Evolutionary conservation across 2,329 filamentous ascomycete genomes (phyloP).

Genomic region (Myotisia sp.): DNA sequence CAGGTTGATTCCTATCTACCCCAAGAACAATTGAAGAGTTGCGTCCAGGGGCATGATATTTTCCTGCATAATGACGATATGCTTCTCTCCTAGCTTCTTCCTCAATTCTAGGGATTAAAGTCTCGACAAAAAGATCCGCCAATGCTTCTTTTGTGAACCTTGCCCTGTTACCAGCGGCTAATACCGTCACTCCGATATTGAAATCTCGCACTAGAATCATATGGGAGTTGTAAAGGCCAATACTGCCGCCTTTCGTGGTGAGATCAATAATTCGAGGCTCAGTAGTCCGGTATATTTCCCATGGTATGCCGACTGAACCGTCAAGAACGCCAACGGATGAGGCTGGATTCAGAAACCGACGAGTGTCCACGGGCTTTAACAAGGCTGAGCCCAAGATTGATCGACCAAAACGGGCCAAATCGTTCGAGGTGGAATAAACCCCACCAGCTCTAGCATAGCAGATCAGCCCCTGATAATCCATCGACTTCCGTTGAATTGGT

Average conservation of each 20-base stretch:
- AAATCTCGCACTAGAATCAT: conserved; percentile 24
- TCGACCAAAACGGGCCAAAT: conserved; percentile 25
- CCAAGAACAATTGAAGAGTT: conserved; percentile 9
- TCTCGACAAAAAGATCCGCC: conserved; percentile 18
- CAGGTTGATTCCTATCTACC: conserved; percentile 10
- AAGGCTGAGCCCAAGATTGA: conserved; percentile 28
- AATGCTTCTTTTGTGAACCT: conserved; percentile 14
- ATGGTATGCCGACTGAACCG: conserved; percentile 25
- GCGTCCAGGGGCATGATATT: conserved; percentile 10
- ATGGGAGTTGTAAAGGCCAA: conserved; percentile 22
- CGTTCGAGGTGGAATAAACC: conserved; percentile 21
- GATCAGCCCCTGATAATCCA: no score
- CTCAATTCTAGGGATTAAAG: conserved; percentile 17
- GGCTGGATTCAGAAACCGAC: conserved; percentile 30
- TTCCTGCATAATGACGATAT: conserved; percentile 16
- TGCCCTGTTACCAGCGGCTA: conserved; percentile 15
- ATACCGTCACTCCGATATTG: conserved; percentile 24
- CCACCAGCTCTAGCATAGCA: no score
- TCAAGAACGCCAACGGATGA: conserved; percentile 23
- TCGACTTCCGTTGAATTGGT: no score
- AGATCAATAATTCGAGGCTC: conserved; percentile 20
- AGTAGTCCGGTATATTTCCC: conserved; percentile 25
- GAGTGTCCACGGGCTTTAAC: conserved; percentile 21
- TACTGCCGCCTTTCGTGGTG: conserved; percentile 23
- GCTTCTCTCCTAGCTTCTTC: conserved; percentile 17